Base-by-base conservation (phyloP, 805 yeast species). In the Huiozyma naganishii region DNA sequence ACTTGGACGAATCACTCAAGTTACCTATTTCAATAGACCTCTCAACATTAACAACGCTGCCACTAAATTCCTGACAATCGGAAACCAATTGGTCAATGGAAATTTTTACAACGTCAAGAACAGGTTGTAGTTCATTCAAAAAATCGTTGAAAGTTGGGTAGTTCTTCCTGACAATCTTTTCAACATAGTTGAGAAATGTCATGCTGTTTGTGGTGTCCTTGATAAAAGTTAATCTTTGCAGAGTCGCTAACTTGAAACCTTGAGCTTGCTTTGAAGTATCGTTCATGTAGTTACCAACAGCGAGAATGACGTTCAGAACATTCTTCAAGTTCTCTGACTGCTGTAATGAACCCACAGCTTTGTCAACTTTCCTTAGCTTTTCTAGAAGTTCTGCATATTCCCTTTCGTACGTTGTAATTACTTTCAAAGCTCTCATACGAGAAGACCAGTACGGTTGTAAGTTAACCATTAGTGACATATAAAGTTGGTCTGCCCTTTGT, bases 201-300 rank as follows among this genome's bases (percentile, higher is more conserved):
- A 83, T 79, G 6, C 87, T 76, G 59, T 90, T 89, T 46, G 79
- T 75, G 28, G 83, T 87, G 63, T 90, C 96, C 59, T 92, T 92
- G 65, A 94, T 80, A 52, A 94, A 88, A 30, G 83, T 85, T 46
- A 92, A 71, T 52, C 97, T 70, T 56, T 88, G 96, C 42, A 92
- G 70, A n/a, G 96, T 85, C 38, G 85, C 81, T 47, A 92, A 68
- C 55, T 83, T 83, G 71, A 94, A 94, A 3, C 99, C 99, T 51
- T 76, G 74, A 1, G 97, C 97, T 60, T 88, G 95, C 54, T 88
- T 89, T 2, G 86, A 71, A n/a, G 78, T 69, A 55, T 88, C 95
- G 60, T 94, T 92, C 98, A 92, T 92, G 61, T 80, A 90, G 61
- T 92, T 92, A 46, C 98, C 99, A 41, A 92, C 92, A 4, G 89